Evolutionary conservation across 805 yeast genomes (phyloP).

Genomic region (Wickerhamomyces queroliae): DNA sequence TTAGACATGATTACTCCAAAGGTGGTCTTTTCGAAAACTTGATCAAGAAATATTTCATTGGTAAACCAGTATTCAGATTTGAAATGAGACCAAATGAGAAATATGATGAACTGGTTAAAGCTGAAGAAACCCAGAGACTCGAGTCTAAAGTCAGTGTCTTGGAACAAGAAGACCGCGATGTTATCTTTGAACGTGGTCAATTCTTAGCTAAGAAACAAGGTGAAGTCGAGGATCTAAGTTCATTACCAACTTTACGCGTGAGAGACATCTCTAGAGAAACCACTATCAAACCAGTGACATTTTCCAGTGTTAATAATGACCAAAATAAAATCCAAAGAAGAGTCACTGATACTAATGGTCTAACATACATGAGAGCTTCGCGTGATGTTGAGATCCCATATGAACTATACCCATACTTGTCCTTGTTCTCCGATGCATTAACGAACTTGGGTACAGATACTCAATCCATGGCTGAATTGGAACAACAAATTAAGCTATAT

Average conservation of each 20-base stretch:
- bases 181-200: slow-evolving; percentile 55
- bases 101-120: slow-evolving; percentile 43
- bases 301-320: slow-evolving; percentile 23
- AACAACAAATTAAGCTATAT: slow-evolving; percentile 71
- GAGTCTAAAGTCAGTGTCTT: slow-evolving; percentile 35
- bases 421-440: slow-evolving; percentile 73
- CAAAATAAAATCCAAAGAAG: slow-evolving; percentile 36
- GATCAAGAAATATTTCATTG: slow-evolving; percentile 46
- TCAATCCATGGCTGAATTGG: slow-evolving; percentile 72
- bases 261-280: slow-evolving; percentile 65
- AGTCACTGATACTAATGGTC: slow-evolving; percentile 71
- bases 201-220: slow-evolving; percentile 58
- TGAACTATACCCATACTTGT: slow-evolving; percentile 61
- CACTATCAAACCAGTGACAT: slow-evolving; percentile 27
- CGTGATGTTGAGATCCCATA: slow-evolving; percentile 57
- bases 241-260: slow-evolving; percentile 72
- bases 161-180: slow-evolving; percentile 47
- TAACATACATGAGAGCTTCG: slow-evolving; percentile 69
- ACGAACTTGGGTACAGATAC: slow-evolving; percentile 80
- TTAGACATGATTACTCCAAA: slow-evolving; percentile 52
- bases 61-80: slow-evolving; percentile 59
- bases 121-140: slow-evolving; percentile 55
- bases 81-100: slow-evolving; percentile 66
- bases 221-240: slow-evolving; percentile 64
- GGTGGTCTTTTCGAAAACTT: slow-evolving; percentile 57